Evolutionary conservation across 805 yeast species (phyloP), one percentile per base, ranked within the genome.

Genomic region (Barnettozyma salicaria): DNA sequence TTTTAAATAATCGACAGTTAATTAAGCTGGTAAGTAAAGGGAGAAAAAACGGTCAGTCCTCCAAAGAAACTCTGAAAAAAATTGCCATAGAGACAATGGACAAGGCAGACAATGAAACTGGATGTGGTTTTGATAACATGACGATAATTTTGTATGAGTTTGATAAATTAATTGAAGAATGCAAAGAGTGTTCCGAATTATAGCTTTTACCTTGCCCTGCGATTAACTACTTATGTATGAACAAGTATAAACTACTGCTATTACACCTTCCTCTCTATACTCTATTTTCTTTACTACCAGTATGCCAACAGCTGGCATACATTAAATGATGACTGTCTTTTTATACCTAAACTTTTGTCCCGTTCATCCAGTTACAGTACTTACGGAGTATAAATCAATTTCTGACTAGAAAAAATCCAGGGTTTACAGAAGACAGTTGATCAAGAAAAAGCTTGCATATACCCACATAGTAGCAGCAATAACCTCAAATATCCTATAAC

Each of bases 71-170:
- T 17, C 67, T 73, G 14, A 79, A 77, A 35, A 67, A 69, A 38
- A 56, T 82, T 3, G 58, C 83, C 37, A 84, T 80, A 45, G 77
- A 74, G 43, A 78, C 87, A 39, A 69, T 83, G 35, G 24, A 13
- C 7, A 68, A 75, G 72, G 89, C 90, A 1, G 74, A 80, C 46
- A 77, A 80, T 24, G 67, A 72, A 21, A 83, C 90, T 0, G 92
- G 92, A 3, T 73, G 81, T 19, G 94, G 94, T 1, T 82, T 80
- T 49, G 94, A 83, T 56, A 83, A 83, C 52, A 83, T 83, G 90
- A 81, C 39, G 7, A 18, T 21, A 14, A 12, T 35, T n/a, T 13
- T 35, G 29, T 34, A 34, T 10, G 35, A 25, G 18, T 31, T 39
- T 24, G 37, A 32, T 19, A 19, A 21, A 25, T 27, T 19, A 24